Base-by-base conservation (phyloP, 192 early-diverging fungal genomes). In the Funneliformis geosporum region DNA sequence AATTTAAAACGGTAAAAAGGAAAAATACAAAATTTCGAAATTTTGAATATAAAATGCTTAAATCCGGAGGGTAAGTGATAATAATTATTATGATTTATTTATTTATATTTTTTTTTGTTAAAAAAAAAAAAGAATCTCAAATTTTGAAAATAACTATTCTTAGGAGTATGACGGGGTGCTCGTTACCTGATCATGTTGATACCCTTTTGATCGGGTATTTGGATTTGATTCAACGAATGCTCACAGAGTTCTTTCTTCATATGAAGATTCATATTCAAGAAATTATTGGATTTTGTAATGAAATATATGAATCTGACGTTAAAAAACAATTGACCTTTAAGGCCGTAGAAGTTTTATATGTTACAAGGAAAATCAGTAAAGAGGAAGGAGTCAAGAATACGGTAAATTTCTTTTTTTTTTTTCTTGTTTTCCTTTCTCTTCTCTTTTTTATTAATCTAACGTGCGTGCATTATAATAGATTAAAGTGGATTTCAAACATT, bases 311-410 rank as follows among this genome's bases (percentile, higher is more conserved):
- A 8, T 11, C 40, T 16, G 2, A 69, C 16, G 21, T 42, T 8
- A 69, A 69, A 39, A 69, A 69, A 42, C 67, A 69, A 69, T 43
- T 69, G 42, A 40, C 67, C 2, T 33, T 39, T 0, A 69, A 69
- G 21, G 67, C 67, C 1, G 21, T 69, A 0, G 67, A 69, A 23
- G 16, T 69, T 40, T 3, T 69, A 21, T 69, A 40, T 6, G 21
- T n/a, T 43, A 40, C 42, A 21, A 18, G 8, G 9, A 21, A 68
- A 68, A 44, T 18, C 5, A 3, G 12, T 14, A 18, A 16, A 55
- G 18, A 16, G 5, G 4, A 55, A 55, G 14, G 16, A 21, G 6
- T 2, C 50, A 55, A 55, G 18, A 18, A 55, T 18, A 18, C 5
- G 50, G 50, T 55, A 18, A 55, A 55, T 18, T 44, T 9, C 0